Conservation (phyloP, 1,284 basidiomycete genomes). For the Rugosomyces carneus region DNA sequence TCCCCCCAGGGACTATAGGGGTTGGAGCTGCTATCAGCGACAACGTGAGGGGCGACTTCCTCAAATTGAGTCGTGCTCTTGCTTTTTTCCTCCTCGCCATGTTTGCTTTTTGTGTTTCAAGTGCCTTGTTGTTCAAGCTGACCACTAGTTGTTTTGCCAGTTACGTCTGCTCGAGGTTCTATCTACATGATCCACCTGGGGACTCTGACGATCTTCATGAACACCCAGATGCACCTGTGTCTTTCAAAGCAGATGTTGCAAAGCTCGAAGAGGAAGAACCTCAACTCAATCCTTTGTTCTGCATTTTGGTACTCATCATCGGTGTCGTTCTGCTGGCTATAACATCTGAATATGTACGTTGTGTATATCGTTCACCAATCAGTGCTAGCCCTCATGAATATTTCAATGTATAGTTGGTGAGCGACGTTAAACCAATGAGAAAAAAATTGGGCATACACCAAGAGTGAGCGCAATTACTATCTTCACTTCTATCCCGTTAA, state of each 20-base stretch:
- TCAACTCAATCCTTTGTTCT: constrained; percentile 54
- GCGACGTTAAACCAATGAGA: constrained; percentile 49
- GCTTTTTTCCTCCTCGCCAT: constrained; percentile 53
- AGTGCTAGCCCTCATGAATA: constrained; percentile 1
- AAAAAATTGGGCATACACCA: constrained; percentile 33
- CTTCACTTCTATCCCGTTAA: background rate
- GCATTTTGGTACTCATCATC: constrained; percentile 43
- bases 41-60: constrained; percentile 36
- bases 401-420: constrained; percentile 41
- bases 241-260: constrained; percentile 37
- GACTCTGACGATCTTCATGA: constrained; percentile 40
- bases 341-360: constrained; percentile 60
- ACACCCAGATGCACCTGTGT: constrained; percentile 39
- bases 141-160: constrained; percentile 24
- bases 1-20: constrained; percentile 15
- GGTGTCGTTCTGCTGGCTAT: constrained; percentile 53
- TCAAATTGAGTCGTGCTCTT: constrained; percentile 56
- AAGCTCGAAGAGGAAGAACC: constrained; percentile 41
- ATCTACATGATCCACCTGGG: constrained; percentile 62
- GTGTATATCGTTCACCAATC: background rate
- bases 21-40: constrained; percentile 32
- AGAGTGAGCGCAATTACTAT: constrained; percentile 33
- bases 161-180: constrained; percentile 61
- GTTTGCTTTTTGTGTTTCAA: constrained; percentile 29
- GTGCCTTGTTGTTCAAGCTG: background rate